Evolutionary conservation across 352 stramenopile species (phyloP), one percentile per base, ranked within the genome.

Genomic region (Phytophthora rubi): DNA sequence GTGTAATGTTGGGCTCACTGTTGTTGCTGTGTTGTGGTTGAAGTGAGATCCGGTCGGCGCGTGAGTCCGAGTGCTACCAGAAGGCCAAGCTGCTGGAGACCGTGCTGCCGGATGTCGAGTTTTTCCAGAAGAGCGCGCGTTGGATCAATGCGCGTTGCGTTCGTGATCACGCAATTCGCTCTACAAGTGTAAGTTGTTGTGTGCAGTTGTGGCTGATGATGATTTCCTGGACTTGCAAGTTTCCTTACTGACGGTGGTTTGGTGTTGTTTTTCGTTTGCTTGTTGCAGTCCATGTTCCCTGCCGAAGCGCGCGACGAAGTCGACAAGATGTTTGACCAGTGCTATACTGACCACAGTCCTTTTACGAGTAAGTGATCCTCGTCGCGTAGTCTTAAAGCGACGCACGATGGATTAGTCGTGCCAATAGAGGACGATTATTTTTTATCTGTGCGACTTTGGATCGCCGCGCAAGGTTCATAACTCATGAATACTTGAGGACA

Each of bases 11-110:
- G n/a, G 48, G 10, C 32, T 65, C 33, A 49, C 53, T 37, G 21
- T 65, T 35, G 10, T 23, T 54, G 21, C 44, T 57, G 28, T 58
- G 4, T 63, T 51, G 9, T 30, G 26, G 26, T 42, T 10, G 16
- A 58, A 95, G 88, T 71, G 88, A 95, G 65, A 92, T 95, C 53
- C 84, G 88, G 4, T 92, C 88, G 16, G 88, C 88, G 37, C 81
- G 88, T 8, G 86, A 95, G 73, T 94, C 86, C 53, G 88, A 95
- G 70, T 95, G 88, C 71, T 95, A 89, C 62, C 77, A 89, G 33
- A 93, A 90, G 37, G 88, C 86, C 6, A 78, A 89, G 44, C 39
- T 90, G n/a, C 59, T 95, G 42, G 74, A 79, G 48, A 77, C 76
- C 2, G 52, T 89, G 23, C 73, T 92, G 62, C 83, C 86, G 0